phyloP scores from a whole-genome alignment of 2,329 filamentous ascomycete species.

The Tolypocladium guangdongense region DNA sequence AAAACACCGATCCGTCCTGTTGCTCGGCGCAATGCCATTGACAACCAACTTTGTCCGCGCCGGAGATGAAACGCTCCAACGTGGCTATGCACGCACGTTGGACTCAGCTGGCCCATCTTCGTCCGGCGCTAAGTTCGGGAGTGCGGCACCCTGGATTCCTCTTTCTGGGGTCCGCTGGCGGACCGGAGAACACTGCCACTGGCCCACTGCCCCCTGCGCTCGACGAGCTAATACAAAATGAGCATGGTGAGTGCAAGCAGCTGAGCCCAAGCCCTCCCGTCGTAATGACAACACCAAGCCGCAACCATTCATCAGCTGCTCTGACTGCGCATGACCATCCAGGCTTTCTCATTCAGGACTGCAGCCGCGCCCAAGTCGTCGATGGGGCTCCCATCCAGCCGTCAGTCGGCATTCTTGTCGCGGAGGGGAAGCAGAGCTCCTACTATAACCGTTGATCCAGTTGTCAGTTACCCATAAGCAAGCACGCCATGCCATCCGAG shows the following conservation, averaged over 20 bases:
- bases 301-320: not conserved
- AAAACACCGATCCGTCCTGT: too few relatives aligned
- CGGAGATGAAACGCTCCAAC: too few relatives aligned
- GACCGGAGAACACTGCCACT: not conserved
- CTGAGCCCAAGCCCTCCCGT: not conserved
- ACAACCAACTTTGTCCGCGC: too few relatives aligned
- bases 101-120: not conserved
- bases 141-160: not conserved
- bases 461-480: not conserved
- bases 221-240: not conserved
- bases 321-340: not conserved
- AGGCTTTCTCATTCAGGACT: not conserved
- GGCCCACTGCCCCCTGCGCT: not conserved
- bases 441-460: not conserved
- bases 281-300: not conserved
- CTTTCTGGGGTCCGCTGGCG: not conserved
- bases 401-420: not conserved
- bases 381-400: not conserved
- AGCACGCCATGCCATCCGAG: not conserved
- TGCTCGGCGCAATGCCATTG: too few relatives aligned
- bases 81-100: too few relatives aligned
- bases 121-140: not conserved
- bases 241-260: not conserved
- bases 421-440: not conserved
- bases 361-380: not conserved